Conservation (phyloP, 805 yeast genomes). For the Candida jianshihensis region DNA sequence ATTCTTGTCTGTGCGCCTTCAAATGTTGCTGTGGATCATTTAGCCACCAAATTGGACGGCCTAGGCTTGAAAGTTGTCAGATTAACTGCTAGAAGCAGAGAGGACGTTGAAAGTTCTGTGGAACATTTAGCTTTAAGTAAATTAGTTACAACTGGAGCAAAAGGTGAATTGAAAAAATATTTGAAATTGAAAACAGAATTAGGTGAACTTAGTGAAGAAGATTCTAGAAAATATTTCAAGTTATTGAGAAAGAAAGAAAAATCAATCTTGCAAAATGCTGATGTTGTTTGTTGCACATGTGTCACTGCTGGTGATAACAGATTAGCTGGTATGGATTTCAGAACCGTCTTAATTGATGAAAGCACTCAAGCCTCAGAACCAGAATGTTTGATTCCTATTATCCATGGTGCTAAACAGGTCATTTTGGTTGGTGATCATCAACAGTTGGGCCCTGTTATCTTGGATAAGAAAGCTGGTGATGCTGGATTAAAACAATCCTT, state of each 20-base stretch:
- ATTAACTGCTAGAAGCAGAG: conserved; percentile 68
- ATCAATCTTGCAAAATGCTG: conserved; percentile 45
- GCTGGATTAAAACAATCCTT: conserved; percentile 85
- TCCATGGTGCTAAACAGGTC: conserved; percentile 84
- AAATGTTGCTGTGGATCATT: conserved; percentile 90
- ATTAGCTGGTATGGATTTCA: conserved; percentile 47
- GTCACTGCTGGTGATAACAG: conserved; percentile 84
- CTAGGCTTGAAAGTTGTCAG: conserved; percentile 76
- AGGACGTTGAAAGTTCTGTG: conserved; percentile 67
- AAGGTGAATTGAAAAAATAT: conserved; percentile 53
- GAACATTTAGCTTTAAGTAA: conserved; percentile 51
- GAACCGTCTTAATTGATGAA: conserved; percentile 84
- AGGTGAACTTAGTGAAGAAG: conserved; percentile 60
- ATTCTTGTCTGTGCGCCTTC: conserved; percentile 93
- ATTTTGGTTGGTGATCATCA: conserved; percentile 93
- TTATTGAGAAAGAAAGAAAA: conserved; percentile 42
- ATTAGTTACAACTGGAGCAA: conserved; percentile 39
- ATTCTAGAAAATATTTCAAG: conserved; percentile 38
- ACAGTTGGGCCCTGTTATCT: conserved; percentile 88
- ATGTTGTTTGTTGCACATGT: conserved; percentile 86
- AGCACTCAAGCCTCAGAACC: conserved; percentile 94
- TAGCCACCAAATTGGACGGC: conserved; percentile 63
- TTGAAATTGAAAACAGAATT: conserved; percentile 50
- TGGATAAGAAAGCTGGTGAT: conserved; percentile 71
- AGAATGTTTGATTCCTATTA: conserved; percentile 82